Percentiles rank a stretch among this genome's conserved stretches.
Conservation (phyloP, 2,329 filamentous ascomycete species). For the Emydomyces testavorans region DNA sequence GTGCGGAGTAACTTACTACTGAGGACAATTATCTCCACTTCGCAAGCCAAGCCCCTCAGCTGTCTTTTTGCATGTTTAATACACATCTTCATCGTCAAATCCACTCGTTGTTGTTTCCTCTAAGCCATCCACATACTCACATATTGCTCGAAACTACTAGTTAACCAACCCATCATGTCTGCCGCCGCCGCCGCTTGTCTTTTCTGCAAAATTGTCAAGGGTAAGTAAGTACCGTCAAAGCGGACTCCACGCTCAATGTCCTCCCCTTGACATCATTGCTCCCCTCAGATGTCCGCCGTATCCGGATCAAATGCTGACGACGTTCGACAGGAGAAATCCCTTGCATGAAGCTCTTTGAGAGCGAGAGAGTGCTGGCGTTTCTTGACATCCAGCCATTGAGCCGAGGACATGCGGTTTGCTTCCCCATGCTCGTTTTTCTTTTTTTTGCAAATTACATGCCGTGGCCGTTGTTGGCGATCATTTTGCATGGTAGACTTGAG, state of each 20-base stretch:
- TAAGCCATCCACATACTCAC: background rate
- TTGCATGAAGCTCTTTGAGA: conserved; percentile 92
- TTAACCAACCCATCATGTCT: conserved; percentile 10
- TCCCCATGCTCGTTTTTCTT: background rate
- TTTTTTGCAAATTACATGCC: background rate
- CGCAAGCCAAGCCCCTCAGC: background rate
- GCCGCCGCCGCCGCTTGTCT: conserved; percentile 55
- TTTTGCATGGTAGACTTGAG: background rate
- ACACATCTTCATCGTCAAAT: background rate
- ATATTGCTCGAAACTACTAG: background rate
- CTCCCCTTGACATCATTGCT: conserved; percentile 14
- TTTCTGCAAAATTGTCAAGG: conserved; percentile 98
- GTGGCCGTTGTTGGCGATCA: background rate
- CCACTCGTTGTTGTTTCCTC: background rate
- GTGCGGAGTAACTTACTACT: too few relatives aligned
- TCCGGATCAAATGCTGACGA: background rate
- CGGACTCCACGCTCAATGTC: conserved; percentile 1
- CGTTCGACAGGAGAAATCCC: conserved; percentile 72
- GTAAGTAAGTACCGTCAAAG: conserved; percentile 38
- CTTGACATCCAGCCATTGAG: conserved; percentile 89
- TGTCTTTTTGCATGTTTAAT: conserved; percentile 8
- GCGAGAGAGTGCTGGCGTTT: conserved; percentile 84
- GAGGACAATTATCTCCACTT: conserved; percentile 4
- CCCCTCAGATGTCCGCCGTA: background rate
- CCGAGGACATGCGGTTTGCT: conserved; percentile 72